Conservation (phyloP, 192 early-diverging fungal species). For the Obelidium mucronatum region DNA sequence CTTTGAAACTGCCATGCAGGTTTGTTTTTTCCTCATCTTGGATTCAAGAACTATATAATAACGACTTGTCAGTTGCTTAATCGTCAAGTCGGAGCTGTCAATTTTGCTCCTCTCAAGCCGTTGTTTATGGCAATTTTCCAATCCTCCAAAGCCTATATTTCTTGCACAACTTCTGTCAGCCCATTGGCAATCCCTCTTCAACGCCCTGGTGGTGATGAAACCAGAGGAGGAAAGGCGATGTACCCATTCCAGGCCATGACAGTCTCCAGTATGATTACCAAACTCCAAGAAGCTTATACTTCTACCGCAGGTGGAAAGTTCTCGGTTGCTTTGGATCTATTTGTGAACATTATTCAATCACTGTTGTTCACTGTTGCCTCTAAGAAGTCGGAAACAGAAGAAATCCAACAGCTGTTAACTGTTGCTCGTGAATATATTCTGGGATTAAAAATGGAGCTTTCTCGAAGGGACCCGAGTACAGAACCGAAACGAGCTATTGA, state of each 20-base stretch:
- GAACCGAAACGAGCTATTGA: constrained; percentile 79
- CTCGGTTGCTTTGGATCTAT: constrained; percentile 75
- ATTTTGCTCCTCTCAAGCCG: constrained; percentile 92
- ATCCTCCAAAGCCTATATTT: constrained; percentile 71
- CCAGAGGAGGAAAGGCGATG: constrained; percentile 31
- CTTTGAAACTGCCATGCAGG: constrained; percentile 95
- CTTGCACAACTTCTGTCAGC: constrained; percentile 65
- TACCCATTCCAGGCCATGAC: constrained; percentile 70
- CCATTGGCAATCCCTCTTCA: constrained; percentile 75
- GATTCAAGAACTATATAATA: not conserved
- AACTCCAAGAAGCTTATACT: constrained; percentile 87
- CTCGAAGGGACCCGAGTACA: constrained; percentile 69
- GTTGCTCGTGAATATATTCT: constrained; percentile 93
- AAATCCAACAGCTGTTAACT: constrained; percentile 76
- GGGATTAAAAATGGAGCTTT: constrained; percentile 85
- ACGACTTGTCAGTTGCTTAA: constrained; percentile 83
- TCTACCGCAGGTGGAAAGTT: constrained; percentile 85
- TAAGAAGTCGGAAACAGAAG: constrained; percentile 71
- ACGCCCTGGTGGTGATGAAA: constrained; percentile 59
- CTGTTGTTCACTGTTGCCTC: constrained; percentile 79
- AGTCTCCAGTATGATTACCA: constrained; percentile 64
- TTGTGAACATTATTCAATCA: constrained; percentile 79
- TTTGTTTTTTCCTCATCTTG: constrained; percentile 48
- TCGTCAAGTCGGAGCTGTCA: constrained; percentile 88
- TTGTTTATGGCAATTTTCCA: constrained; percentile 87